phyloP scores from a whole-genome alignment of 352 stramenopile genomes.

The Phytophthora europaea region DNA sequence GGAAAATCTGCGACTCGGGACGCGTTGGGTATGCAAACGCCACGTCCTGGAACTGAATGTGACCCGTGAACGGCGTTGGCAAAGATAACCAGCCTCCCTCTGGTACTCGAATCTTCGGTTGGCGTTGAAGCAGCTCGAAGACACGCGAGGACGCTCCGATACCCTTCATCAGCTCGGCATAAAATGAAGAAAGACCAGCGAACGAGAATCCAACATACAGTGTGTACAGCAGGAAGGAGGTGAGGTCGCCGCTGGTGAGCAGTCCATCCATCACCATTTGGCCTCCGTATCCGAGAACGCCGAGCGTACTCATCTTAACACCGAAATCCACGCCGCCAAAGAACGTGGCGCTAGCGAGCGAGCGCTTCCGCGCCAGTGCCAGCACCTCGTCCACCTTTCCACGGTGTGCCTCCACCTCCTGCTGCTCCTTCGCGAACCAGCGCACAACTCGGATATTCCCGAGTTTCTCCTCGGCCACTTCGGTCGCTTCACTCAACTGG shows the following conservation, averaged over 20 bases:
- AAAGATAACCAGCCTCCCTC: slow-evolving; percentile 41
- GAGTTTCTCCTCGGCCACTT: slow-evolving; percentile 94
- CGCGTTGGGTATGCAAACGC: slow-evolving; percentile 75
- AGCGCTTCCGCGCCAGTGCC: slow-evolving; percentile 71
- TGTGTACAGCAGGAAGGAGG: slow-evolving; percentile 95
- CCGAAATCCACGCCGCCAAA: slow-evolving; percentile 87
- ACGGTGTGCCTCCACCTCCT: slow-evolving; percentile 72
- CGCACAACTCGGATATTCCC: slow-evolving; percentile 94
- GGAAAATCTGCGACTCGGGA: slow-evolving; percentile 63
- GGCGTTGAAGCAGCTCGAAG: slow-evolving; percentile 92
- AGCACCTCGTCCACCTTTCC: slow-evolving; percentile 75
- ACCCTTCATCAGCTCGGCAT: slow-evolving; percentile 92
- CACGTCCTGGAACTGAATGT: slow-evolving; percentile 90
- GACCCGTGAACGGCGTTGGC: slow-evolving; percentile 51
- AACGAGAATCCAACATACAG: slow-evolving; percentile 93
- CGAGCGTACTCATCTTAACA: slow-evolving; percentile 92
- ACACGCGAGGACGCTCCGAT: slow-evolving; percentile 90
- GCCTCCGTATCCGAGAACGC: slow-evolving; percentile 93
- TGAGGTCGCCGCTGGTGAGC: slow-evolving; percentile 92
- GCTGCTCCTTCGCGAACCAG: slow-evolving; percentile 86
- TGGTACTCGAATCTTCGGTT: slow-evolving; percentile 65
- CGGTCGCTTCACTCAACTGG: slow-evolving; percentile 91
- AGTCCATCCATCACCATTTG: slow-evolving; percentile 88
- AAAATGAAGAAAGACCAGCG: slow-evolving; percentile 93
- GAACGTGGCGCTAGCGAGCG: slow-evolving; percentile 84